These are phyloP conservation scores for Hirschioporus abietinus DNA, from an alignment of 768 basidiomycete species.

Conservation along the genomic window DNA sequence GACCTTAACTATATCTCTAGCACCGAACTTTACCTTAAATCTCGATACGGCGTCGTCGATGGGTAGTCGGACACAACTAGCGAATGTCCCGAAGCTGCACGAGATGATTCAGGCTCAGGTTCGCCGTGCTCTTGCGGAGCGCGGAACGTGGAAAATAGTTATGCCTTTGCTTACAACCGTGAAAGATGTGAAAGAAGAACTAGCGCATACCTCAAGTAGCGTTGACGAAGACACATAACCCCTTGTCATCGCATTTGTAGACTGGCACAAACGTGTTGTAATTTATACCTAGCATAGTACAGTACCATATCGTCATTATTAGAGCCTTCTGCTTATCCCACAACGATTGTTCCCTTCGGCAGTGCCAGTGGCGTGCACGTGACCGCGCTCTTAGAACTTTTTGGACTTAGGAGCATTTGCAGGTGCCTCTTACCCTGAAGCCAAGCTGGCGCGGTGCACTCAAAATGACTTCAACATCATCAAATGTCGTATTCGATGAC, in stretches of 20 bases:
- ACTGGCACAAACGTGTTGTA: background rate
- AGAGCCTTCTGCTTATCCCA: no score
- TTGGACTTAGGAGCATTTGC: no score
- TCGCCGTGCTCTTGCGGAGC: conserved; percentile 49
- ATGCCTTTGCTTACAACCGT: conserved; percentile 56
- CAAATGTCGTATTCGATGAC: conserved; percentile 88
- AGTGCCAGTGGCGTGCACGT: background rate
- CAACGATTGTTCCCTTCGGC: no score
- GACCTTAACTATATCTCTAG: conserved; percentile 64
- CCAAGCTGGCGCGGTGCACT: background rate
- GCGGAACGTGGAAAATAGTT: conserved; percentile 60
- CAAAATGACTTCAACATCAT: conserved; percentile 50
- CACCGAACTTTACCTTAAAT: conserved; percentile 82
- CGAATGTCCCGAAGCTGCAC: conserved; percentile 95
- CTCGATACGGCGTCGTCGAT: conserved; percentile 87
- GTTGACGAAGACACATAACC: background rate
- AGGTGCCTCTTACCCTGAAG: background rate
- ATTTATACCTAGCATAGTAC: background rate
- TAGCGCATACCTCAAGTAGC: conserved; percentile 6
- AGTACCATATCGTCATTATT: background rate
- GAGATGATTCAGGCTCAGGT: conserved; percentile 89
- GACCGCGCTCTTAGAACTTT: background rate
- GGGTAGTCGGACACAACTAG: conserved; percentile 95
- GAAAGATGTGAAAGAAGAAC: conserved; percentile 19
- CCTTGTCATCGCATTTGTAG: background rate